A percentile compares a stretch with the other conserved stretches of the same genome.
These are phyloP conservation scores for Cyclocybe aegerita DNA, from an alignment of 768 basidiomycete species.

Conservation along the genomic window DNA sequence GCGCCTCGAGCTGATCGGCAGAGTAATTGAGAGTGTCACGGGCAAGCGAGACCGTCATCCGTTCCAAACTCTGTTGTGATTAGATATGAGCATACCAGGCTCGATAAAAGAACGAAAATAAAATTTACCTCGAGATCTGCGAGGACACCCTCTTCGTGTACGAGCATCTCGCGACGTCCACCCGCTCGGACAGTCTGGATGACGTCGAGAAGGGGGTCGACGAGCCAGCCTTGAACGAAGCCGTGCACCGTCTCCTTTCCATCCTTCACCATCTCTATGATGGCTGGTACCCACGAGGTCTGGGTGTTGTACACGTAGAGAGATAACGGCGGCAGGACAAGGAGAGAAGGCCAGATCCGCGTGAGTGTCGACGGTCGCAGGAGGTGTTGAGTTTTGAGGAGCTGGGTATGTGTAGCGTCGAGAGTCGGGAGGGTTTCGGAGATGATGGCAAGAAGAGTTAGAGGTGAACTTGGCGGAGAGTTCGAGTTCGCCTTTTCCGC, in stretches of 20 bases:
- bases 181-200: conserved; percentile 81
- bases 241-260: conserved; percentile 64
- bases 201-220: conserved; percentile 84
- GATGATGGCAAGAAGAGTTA: conserved; percentile 13
- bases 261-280: conserved; percentile 57
- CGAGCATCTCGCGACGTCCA: conserved; percentile 70
- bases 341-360: conserved; percentile 78
- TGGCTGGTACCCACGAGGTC: conserved; percentile 32
- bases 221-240: conserved; percentile 80
- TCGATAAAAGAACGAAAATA: neutral
- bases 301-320: conserved; percentile 63
- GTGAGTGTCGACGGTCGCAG: conserved; percentile 67
- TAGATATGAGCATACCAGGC: neutral
- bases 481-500: conserved; percentile 1
- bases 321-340: conserved; percentile 72
- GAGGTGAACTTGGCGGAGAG: conserved; percentile 4
- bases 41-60: conserved; percentile 88
- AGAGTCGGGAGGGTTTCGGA: conserved; percentile 13
- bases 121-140: conserved; percentile 78
- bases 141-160: conserved; percentile 77
- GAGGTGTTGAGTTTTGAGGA: conserved; percentile 37
- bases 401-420: conserved; percentile 4
- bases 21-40: conserved; percentile 74
- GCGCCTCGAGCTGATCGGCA: conserved; percentile 57
- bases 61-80: conserved; percentile 71